Evolutionary conservation across 2,329 filamentous ascomycete species (phyloP).

Genomic region (Gyromitra esculenta): DNA sequence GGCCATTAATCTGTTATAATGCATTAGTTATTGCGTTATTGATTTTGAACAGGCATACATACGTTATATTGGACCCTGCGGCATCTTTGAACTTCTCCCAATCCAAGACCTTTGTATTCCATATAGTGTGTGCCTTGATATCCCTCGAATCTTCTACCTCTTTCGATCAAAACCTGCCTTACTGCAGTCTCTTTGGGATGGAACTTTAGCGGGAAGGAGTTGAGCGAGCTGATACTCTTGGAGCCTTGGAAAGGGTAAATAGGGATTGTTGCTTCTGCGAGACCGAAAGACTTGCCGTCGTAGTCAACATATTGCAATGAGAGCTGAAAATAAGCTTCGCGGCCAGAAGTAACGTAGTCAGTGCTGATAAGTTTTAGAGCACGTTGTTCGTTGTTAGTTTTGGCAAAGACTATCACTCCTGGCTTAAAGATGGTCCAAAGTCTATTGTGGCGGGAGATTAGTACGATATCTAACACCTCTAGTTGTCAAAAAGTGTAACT

Average conservation of each 20-base stretch:
- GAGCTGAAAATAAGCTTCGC: constrained; percentile 54
- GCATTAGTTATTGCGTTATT: constrained; percentile 63
- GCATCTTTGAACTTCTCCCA: constrained; percentile 58
- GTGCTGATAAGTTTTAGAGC: constrained; percentile 45
- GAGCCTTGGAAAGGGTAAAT: constrained; percentile 64
- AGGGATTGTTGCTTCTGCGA: constrained; percentile 59
- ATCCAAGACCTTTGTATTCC: constrained; percentile 60
- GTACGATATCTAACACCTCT: neutral
- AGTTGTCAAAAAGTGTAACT: neutral
- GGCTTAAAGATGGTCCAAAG: constrained; percentile 67
- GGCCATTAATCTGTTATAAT: constrained; percentile 61
- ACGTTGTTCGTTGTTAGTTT: constrained; percentile 60
- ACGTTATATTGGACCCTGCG: constrained; percentile 40
- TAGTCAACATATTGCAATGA: constrained; percentile 64
- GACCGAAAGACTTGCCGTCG: constrained; percentile 65
- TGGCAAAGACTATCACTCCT: constrained; percentile 61
- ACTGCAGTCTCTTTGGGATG: constrained; percentile 62
- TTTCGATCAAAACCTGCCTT: constrained; percentile 59
- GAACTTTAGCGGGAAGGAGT: constrained; percentile 63
- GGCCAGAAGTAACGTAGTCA: neutral
- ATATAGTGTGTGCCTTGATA: constrained; percentile 65
- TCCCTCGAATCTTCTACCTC: constrained; percentile 64
- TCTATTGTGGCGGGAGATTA: constrained; percentile 9
- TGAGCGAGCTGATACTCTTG: constrained; percentile 62
- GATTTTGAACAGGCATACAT: neutral